phyloP scores from a whole-genome alignment of 192 early-diverging fungal genomes.

The Umbelopsis ramanniana region DNA sequence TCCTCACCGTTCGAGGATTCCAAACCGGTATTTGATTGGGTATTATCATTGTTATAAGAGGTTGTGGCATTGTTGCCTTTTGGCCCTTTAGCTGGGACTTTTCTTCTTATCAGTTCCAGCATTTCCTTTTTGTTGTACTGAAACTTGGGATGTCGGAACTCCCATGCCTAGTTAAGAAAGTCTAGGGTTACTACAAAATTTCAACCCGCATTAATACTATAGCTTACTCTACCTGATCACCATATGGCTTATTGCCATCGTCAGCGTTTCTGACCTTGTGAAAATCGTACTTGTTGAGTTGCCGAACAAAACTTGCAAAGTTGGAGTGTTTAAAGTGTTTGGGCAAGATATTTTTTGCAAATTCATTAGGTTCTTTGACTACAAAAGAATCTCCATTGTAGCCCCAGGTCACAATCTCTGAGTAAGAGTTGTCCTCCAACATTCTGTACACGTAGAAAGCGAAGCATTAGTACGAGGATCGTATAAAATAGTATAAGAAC shows the following conservation, averaged over 20 bases:
- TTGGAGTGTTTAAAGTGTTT: constrained; percentile 77
- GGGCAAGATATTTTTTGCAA: constrained; percentile 69
- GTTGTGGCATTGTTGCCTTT: background rate
- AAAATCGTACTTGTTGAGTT: constrained; percentile 81
- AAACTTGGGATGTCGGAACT: constrained; percentile 73
- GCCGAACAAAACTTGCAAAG: constrained; percentile 70
- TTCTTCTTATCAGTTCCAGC: constrained; percentile 41
- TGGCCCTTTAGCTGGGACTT: constrained; percentile 14
- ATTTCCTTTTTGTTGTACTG: constrained; percentile 59
- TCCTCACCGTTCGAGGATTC: background rate
- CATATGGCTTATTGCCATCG: constrained; percentile 52
- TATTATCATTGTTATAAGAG: background rate
- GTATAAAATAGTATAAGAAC: background rate
- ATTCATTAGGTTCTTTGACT: constrained; percentile 71
- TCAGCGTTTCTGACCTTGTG: constrained; percentile 69
- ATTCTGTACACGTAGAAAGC: constrained; percentile 50
- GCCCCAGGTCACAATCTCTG: constrained; percentile 68
- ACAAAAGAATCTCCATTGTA: constrained; percentile 67
- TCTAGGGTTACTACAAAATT: background rate
- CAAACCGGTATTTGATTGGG: background rate
- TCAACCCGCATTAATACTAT: background rate
- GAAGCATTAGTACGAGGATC: background rate
- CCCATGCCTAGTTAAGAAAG: constrained; percentile 56
- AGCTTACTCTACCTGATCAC: constrained; percentile 53
- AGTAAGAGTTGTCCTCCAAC: constrained; percentile 68